phyloP scores from a whole-genome alignment of 2,329 filamentous ascomycete species.

The Lachnellula suecica region DNA sequence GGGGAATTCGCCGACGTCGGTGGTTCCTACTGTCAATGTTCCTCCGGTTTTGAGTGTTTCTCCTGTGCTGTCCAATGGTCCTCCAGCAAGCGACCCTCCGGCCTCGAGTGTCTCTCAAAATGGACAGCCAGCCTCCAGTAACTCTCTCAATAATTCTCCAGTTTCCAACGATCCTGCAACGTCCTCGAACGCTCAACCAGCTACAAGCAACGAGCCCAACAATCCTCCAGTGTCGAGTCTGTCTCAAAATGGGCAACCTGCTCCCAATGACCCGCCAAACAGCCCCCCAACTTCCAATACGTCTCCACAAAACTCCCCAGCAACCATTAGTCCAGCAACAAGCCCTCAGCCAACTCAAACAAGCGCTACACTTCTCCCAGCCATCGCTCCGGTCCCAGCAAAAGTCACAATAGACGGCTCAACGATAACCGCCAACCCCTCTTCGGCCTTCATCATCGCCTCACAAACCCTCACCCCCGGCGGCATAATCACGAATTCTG shows the following conservation, averaged over 20 bases:
- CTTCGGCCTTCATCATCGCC: not conserved
- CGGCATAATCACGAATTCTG: not conserved
- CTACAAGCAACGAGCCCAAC: no score
- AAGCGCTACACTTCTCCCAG: not conserved
- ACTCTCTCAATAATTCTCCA: not conserved
- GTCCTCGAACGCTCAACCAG: no score
- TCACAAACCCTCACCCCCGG: conserved; percentile 1
- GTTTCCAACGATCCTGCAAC: not conserved
- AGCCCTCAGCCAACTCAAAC: not conserved
- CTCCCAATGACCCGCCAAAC: no score
- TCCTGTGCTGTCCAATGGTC: not conserved
- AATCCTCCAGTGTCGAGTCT: no score
- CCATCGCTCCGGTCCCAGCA: not conserved
- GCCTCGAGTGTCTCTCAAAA: not conserved
- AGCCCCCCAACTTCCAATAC: no score
- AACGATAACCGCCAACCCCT: not conserved
- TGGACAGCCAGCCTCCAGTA: not conserved
- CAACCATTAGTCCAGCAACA: not conserved
- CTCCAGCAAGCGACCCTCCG: not conserved
- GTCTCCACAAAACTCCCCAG: not conserved
- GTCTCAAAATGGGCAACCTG: no score
- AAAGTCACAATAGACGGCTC: not conserved
- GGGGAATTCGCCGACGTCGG: not conserved
- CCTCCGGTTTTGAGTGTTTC: not conserved
- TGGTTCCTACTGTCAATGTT: not conserved